Evolutionary conservation across 2,329 filamentous ascomycete species (phyloP).

Genomic region (Aspergillus fijiensis): DNA sequence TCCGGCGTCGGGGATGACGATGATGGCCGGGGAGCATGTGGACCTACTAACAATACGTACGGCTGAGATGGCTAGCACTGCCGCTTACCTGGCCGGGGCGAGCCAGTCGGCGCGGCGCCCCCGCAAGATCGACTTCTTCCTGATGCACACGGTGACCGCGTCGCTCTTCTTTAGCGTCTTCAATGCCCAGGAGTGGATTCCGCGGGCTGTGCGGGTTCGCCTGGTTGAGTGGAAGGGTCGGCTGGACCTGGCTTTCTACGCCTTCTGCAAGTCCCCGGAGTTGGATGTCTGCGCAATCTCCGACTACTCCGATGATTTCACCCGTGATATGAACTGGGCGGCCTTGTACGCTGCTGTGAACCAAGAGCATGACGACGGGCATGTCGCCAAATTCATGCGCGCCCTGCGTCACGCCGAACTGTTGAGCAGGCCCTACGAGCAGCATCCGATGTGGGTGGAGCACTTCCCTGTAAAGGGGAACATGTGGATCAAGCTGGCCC

Average conservation of each 20-base stretch:
- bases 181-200: background rate
- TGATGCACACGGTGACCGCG: slow-evolving; percentile 9
- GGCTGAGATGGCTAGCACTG: slow-evolving; percentile 7
- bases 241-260: slow-evolving; percentile 10
- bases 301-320: background rate
- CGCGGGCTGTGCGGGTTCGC: background rate
- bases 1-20: background rate
- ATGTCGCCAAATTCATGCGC: slow-evolving; percentile 11
- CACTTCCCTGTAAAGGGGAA: slow-evolving; percentile 4
- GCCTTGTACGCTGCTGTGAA: slow-evolving; percentile 5
- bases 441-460: background rate
- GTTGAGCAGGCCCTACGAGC: slow-evolving; percentile 1
- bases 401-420: slow-evolving; percentile 8
- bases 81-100: slow-evolving; percentile 8
- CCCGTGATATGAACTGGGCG: background rate
- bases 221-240: slow-evolving; percentile 11
- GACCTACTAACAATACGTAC: background rate
- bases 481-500: slow-evolving; percentile 9
- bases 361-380: slow-evolving; percentile 11
- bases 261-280: background rate
- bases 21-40: no score
- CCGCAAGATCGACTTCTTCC: slow-evolving; percentile 12
- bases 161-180: slow-evolving; percentile 4
- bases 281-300: background rate
- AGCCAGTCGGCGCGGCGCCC: background rate